phyloP scores from a whole-genome alignment of 257 asterid species.

The Jacaranda copaia region DNA sequence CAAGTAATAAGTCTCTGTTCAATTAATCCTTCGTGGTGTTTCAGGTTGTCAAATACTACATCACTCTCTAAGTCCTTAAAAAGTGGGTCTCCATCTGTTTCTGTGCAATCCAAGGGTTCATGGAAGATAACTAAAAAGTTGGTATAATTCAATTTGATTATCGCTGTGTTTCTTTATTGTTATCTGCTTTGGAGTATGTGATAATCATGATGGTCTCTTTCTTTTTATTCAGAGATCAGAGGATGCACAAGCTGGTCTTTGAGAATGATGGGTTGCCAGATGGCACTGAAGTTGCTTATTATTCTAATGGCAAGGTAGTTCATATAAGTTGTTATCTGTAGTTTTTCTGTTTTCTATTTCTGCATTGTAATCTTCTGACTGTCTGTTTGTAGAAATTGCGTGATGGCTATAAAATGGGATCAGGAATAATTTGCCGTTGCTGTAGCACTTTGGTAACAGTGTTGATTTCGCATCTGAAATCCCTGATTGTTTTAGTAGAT shows the following conservation, averaged over 20 bases:
- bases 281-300: conserved; percentile 93
- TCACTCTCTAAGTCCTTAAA: conserved; percentile 52
- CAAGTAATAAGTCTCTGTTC: conserved; percentile 21
- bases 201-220: conserved; percentile 28
- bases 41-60: conserved; percentile 53
- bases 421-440: conserved; percentile 87
- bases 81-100: conserved; percentile 50
- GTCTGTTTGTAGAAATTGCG: conserved; percentile 71
- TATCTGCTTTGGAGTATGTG: conserved; percentile 17
- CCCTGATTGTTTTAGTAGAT: conserved; percentile 30
- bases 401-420: conserved; percentile 88
- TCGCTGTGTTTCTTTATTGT: conserved; percentile 27
- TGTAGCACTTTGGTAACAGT: conserved; percentile 80
- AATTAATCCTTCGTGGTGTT: conserved; percentile 38
- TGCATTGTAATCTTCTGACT: conserved; percentile 36
- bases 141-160: conserved; percentile 40
- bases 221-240: conserved; percentile 73
- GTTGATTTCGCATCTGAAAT: conserved; percentile 33
- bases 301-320: conserved; percentile 91
- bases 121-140: conserved; percentile 92
- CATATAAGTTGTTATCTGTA: conserved; percentile 29
- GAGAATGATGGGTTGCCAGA: conserved; percentile 93
- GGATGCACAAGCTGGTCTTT: conserved; percentile 92
- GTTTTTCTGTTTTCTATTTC: conserved; percentile 24
- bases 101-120: conserved; percentile 59